These are phyloP conservation scores for Psidium friedrichsthalianum DNA, from an alignment of 345 rosid genomes.

Conservation along the genomic window DNA sequence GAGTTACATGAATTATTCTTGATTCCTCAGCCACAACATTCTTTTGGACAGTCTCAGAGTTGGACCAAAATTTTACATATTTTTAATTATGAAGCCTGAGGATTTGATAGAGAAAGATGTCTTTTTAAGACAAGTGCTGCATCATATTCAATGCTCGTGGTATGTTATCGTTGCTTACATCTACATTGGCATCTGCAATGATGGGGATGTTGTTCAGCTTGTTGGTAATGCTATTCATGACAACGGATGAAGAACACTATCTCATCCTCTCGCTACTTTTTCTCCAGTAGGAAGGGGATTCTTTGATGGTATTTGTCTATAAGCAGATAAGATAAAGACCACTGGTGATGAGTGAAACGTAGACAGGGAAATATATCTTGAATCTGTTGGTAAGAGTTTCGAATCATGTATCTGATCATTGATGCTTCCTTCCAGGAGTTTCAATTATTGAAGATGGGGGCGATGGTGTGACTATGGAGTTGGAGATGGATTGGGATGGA, in stretches of 20 bases:
- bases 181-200: neutral
- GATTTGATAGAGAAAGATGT: neutral
- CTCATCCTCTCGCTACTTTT: neutral
- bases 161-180: neutral
- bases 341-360: neutral
- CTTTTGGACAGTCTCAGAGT: neutral
- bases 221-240: neutral
- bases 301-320: neutral
- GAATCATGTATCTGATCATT: neutral
- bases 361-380: neutral
- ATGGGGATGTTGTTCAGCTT: neutral
- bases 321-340: neutral
- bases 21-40: neutral
- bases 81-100: neutral
- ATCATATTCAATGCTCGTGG: neutral
- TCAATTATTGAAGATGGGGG: conserved; percentile 54
- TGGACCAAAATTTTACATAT: neutral
- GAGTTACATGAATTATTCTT: neutral
- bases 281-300: neutral
- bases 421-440: conserved; percentile 42
- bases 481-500: conserved; percentile 98
- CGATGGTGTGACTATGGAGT: conserved; percentile 64
- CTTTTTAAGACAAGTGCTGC: neutral
- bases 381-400: neutral
- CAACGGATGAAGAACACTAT: neutral